Conservation (phyloP, 1,284 basidiomycete genomes). For the Rhodotorula glutinis region DNA sequence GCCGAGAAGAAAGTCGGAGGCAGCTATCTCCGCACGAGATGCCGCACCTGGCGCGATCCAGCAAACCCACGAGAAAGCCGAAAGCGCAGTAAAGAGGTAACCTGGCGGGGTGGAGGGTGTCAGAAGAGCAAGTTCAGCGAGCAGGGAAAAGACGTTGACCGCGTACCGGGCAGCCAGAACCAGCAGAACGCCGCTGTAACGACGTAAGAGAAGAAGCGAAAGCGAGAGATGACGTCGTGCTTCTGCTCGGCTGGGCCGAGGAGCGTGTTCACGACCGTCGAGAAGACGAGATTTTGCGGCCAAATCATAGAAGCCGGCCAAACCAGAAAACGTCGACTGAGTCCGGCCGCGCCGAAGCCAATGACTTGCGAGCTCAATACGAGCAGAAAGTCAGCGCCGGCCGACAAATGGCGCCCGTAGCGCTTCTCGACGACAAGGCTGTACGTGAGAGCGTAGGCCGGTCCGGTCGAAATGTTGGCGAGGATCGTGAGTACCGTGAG, state of each 20-base stretch:
- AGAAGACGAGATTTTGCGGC: slow-evolving; percentile 88
- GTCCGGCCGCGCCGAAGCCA: slow-evolving; percentile 86
- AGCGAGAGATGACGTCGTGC: slow-evolving; percentile 66
- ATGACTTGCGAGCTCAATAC: slow-evolving; percentile 83
- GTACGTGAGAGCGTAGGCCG: slow-evolving; percentile 70
- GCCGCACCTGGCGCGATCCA: slow-evolving; percentile 73
- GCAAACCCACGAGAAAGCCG: slow-evolving; percentile 83
- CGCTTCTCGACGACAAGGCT: slow-evolving; percentile 72
- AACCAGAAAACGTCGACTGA: slow-evolving; percentile 78
- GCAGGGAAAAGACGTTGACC: too few relatives aligned
- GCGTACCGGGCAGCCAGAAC: slow-evolving; percentile 81
- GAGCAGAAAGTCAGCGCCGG: slow-evolving; percentile 67
- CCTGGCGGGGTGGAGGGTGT: slow-evolving; percentile 56
- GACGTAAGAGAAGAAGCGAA: slow-evolving; percentile 71
- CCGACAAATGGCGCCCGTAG: slow-evolving; percentile 56
- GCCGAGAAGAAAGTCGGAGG: too few relatives aligned
- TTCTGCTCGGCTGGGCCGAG: slow-evolving; percentile 77
- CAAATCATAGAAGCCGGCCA: slow-evolving; percentile 98
- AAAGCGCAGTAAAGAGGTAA: slow-evolving; percentile 80
- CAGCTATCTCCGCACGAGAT: too few relatives aligned
- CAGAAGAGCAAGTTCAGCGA: slow-evolving; percentile 66
- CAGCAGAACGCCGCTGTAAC: slow-evolving; percentile 66
- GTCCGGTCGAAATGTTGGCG: slow-evolving; percentile 75
- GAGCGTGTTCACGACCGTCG: slow-evolving; percentile 88
- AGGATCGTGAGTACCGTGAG: slow-evolving; percentile 90